These are phyloP conservation scores for Suzukiozyma palmioleophila DNA, from an alignment of 1,139 yeast genomes.

Conservation along the genomic window DNA sequence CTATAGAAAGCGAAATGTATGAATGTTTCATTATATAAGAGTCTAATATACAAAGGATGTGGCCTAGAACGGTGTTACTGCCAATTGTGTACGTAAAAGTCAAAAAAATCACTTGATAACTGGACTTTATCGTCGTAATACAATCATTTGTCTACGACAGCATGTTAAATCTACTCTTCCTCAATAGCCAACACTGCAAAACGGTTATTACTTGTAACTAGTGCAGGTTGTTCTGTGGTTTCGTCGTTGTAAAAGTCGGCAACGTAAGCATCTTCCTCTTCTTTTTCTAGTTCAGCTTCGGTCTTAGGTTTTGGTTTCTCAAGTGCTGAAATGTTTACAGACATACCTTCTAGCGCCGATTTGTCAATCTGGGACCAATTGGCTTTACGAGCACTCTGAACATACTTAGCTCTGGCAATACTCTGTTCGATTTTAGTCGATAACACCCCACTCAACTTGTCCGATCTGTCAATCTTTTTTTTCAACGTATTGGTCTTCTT, in stretches of 20 bases:
- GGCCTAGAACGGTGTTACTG: background rate
- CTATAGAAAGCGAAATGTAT: background rate
- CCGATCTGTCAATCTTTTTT: conserved; percentile 43
- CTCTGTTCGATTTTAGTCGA: conserved; percentile 61
- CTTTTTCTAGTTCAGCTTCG: conserved; percentile 20
- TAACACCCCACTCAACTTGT: conserved; percentile 52
- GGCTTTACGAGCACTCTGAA: conserved; percentile 59
- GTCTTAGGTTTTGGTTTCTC: conserved; percentile 7
- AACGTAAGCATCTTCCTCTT: conserved; percentile 36
- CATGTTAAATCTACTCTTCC: conserved; percentile 23
- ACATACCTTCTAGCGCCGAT: conserved; percentile 26
- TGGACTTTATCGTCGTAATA: background rate
- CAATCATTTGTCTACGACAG: no score
- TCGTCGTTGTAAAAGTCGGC: conserved; percentile 27
- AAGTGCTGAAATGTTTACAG: conserved; percentile 5
- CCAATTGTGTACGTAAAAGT: background rate
- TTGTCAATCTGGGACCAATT: conserved; percentile 71
- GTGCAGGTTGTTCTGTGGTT: conserved; percentile 14
- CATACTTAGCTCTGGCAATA: conserved; percentile 56
- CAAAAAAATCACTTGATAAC: background rate
- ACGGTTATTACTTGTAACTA: conserved; percentile 25
- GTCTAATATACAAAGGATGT: conserved; percentile 1
- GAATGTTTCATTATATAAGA: background rate
- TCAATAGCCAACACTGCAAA: conserved; percentile 49
- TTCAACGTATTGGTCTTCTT: conserved; percentile 32